phyloP scores from a whole-genome alignment of 345 rosid genomes.

The Eucalyptus marginata region DNA sequence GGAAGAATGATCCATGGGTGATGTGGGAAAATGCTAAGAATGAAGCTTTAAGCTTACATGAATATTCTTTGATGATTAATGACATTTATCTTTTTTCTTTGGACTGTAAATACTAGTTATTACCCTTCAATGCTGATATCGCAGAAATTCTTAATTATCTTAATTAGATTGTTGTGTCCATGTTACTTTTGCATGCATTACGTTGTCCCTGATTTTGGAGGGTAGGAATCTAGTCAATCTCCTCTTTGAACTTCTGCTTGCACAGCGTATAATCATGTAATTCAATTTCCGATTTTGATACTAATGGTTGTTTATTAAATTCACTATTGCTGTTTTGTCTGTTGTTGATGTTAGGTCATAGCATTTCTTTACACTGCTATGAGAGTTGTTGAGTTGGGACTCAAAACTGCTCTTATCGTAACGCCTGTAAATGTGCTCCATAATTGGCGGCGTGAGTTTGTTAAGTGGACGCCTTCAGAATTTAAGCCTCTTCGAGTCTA shows the following conservation, averaged over 20 bases:
- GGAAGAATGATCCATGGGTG: neutral
- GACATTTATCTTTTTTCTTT: neutral
- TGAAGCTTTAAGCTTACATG: neutral
- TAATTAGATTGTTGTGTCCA: neutral
- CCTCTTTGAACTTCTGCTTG: neutral
- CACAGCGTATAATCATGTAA: neutral
- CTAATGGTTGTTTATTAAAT: neutral
- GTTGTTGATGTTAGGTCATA: conserved; percentile 57
- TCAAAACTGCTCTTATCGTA: conserved; percentile 85
- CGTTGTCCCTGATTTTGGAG: neutral
- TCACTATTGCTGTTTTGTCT: neutral
- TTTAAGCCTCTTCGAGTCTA: conserved; percentile 74
- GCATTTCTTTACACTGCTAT: conserved; percentile 95
- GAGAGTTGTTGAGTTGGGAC: conserved; percentile 86
- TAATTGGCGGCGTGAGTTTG: conserved; percentile 92
- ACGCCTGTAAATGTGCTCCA: conserved; percentile 98
- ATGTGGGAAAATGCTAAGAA: neutral
- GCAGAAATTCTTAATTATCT: neutral
- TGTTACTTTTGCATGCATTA: neutral
- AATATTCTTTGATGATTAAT: neutral
- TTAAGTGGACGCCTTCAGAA: conserved; percentile 94
- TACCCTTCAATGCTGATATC: neutral
- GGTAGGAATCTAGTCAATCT: neutral
- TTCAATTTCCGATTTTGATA: neutral
- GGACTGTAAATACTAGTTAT: neutral